Evolutionary conservation across 345 rosid species (phyloP).

Genomic region (Eucalyptus marginata): DNA sequence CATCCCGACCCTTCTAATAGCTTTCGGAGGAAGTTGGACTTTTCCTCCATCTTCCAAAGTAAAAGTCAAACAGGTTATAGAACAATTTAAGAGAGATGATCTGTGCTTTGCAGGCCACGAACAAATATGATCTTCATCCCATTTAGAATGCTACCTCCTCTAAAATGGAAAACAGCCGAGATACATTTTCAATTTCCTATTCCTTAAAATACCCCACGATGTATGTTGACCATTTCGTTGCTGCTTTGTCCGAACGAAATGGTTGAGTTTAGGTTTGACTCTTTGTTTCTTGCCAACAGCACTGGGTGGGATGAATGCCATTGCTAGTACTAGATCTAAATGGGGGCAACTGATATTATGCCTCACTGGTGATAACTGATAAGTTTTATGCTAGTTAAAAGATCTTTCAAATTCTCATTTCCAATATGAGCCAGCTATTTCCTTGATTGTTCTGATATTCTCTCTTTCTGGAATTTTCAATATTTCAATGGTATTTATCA

Average conservation of each 20-base stretch:
- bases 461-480: neutral
- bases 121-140: neutral
- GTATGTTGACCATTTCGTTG: neutral
- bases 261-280: neutral
- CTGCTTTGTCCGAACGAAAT: neutral
- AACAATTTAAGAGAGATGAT: neutral
- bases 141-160: neutral
- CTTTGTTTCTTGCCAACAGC: neutral
- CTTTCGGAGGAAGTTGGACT: neutral
- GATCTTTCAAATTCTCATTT: neutral
- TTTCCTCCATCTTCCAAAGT: neutral
- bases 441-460: neutral
- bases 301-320: neutral
- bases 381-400: neutral
- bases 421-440: neutral
- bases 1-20: neutral
- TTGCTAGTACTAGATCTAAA: neutral
- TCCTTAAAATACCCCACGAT: neutral
- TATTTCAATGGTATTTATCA: neutral
- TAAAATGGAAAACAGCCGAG: neutral
- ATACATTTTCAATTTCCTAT: neutral
- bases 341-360: neutral
- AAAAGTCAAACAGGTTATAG: neutral
- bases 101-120: neutral
- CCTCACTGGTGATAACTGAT: neutral